phyloP scores from a whole-genome alignment of 139 green algal genomes.

The Gonium pectorale region DNA sequence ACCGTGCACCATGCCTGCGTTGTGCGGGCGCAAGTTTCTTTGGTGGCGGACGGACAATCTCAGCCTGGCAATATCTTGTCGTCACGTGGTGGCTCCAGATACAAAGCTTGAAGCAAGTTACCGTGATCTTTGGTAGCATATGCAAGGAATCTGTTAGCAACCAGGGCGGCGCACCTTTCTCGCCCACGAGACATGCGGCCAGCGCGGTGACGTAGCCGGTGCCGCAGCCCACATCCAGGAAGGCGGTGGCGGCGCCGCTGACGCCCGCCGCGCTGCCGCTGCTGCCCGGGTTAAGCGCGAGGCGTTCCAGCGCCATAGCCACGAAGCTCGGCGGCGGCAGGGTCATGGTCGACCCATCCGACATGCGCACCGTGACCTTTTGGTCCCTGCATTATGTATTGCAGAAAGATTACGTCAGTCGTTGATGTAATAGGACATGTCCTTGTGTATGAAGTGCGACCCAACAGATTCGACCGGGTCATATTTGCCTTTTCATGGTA shows the following conservation, averaged over 20 bases:
- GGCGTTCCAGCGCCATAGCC: slow-evolving; percentile 66
- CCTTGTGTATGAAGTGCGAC: too few species aligned
- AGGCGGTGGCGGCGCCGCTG: neutral
- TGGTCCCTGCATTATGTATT: slow-evolving; percentile 58
- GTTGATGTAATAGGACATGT: too few species aligned
- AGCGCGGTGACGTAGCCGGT: slow-evolving; percentile 72
- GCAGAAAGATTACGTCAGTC: too few species aligned
- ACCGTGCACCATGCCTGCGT: slow-evolving; percentile 53
- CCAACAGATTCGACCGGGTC: too few species aligned
- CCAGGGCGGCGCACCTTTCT: slow-evolving; percentile 17
- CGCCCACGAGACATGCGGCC: slow-evolving; percentile 63
- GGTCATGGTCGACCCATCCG: slow-evolving; percentile 69
- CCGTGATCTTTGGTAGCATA: too few species aligned
- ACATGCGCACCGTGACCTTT: slow-evolving; percentile 71
- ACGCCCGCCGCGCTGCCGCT: neutral
- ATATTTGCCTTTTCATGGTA: too few species aligned
- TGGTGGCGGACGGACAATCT: too few species aligned
- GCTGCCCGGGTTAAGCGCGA: slow-evolving; percentile 51
- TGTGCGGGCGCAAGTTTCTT: too few species aligned
- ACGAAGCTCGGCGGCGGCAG: slow-evolving; percentile 70
- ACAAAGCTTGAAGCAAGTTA: too few species aligned
- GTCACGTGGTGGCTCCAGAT: too few species aligned
- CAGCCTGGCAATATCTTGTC: too few species aligned
- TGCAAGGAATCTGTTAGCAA: too few species aligned
- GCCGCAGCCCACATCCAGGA: slow-evolving; percentile 75